A percentile compares a stretch with the other conserved stretches of the same genome.
These are phyloP conservation scores for Euphrasia confusa DNA, from an alignment of 257 asterid species.

Conservation along the genomic window DNA sequence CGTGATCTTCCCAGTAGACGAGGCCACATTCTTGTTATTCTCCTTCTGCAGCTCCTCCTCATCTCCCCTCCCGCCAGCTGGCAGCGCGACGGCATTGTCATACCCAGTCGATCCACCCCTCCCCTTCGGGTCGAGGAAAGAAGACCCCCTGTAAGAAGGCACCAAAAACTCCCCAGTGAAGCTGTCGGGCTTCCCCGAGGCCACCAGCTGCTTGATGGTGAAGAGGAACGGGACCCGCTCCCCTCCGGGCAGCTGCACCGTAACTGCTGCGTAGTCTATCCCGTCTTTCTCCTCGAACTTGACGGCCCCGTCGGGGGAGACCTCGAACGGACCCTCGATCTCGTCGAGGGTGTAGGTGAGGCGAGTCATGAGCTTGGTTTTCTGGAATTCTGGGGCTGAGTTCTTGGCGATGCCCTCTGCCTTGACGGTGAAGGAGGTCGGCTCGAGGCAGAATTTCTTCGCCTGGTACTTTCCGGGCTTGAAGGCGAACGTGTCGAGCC, in stretches of 20 bases:
- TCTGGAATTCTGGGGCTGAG: slow-evolving; percentile 77
- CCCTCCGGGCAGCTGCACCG: slow-evolving; percentile 98
- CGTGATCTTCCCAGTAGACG: slow-evolving; percentile 74
- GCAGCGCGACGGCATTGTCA: slow-evolving; percentile 95
- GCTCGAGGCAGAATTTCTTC: slow-evolving; percentile 92
- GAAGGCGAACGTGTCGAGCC: slow-evolving; percentile 64
- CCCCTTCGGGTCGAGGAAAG: slow-evolving; percentile 99
- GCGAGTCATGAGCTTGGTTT: slow-evolving; percentile 97
- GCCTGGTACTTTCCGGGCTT: slow-evolving; percentile 79
- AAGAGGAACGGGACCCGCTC: slow-evolving; percentile 97
- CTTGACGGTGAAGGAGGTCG: slow-evolving; percentile 95
- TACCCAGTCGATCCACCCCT: slow-evolving; percentile 98
- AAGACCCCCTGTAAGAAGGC: slow-evolving; percentile 95
- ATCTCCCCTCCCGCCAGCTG: slow-evolving; percentile 98
- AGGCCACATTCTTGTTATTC: slow-evolving; percentile 65
- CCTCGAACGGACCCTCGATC: slow-evolving; percentile 96
- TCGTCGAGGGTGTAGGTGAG: slow-evolving; percentile 95
- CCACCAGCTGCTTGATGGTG: slow-evolving; percentile 89
- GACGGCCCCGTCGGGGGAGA: slow-evolving; percentile 63
- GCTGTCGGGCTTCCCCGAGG: slow-evolving; percentile 74
- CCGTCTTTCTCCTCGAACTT: slow-evolving; percentile 97
- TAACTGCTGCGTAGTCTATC: slow-evolving; percentile 94
- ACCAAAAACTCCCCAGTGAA: slow-evolving; percentile 75
- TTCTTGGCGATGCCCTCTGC: slow-evolving; percentile 85
- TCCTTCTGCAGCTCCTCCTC: slow-evolving; percentile 95